These are phyloP conservation scores for sunflower (Helianthus annuus) DNA, from an alignment of 129 eudicot genomes.

Conservation along the genomic window DNA sequence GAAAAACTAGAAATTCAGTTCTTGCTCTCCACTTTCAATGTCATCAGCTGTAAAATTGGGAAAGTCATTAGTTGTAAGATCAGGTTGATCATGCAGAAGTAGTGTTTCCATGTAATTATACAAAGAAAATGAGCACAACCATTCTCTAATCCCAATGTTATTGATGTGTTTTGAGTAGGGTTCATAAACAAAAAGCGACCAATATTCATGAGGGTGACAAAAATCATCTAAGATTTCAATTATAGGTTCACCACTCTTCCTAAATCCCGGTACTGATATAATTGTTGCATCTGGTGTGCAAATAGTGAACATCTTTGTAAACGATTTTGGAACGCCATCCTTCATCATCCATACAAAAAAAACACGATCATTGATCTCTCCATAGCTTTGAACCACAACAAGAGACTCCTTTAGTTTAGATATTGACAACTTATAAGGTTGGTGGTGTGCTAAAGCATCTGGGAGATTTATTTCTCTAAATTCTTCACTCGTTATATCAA, in stretches of 20 bases:
- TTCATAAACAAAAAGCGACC: background rate
- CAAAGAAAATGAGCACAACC: background rate
- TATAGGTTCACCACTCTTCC: background rate
- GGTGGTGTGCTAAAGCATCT: background rate
- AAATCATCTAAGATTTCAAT: background rate
- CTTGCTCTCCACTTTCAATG: too few relatives aligned
- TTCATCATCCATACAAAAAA: background rate
- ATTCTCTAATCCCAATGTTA: background rate
- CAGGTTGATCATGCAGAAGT: background rate
- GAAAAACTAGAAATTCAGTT: too few relatives aligned
- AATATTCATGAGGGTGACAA: too few relatives aligned
- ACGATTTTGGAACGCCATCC: background rate
- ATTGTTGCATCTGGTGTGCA: background rate
- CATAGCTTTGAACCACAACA: background rate
- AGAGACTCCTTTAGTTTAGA: background rate
- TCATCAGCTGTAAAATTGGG: too few relatives aligned
- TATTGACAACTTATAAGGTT: background rate
- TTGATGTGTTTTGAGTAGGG: background rate
- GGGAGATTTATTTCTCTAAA: background rate
- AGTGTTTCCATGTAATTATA: constrained; percentile 5
- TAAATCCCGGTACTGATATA: background rate
- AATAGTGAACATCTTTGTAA: background rate
- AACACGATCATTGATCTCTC: background rate
- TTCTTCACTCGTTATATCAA: constrained; percentile 4
- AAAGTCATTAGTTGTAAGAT: too few relatives aligned